phyloP scores from a whole-genome alignment of 75 land plant species.

The Sequoiadendron giganteum region DNA sequence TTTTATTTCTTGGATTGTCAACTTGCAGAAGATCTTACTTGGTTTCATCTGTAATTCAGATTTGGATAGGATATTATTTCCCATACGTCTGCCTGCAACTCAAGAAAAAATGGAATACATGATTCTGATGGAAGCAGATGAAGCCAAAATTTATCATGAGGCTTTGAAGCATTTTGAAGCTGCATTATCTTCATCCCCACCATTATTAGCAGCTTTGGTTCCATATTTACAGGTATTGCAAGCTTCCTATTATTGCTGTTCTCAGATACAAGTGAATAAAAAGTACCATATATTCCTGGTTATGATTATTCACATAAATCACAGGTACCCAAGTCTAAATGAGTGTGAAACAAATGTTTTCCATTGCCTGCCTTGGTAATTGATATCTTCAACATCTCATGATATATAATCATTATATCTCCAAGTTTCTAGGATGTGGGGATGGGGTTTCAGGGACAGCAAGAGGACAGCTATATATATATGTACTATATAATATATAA shows the following conservation, averaged over 20 bases:
- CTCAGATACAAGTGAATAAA: background rate
- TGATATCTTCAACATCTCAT: background rate
- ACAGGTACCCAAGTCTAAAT: background rate
- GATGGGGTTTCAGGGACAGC: too few relatives aligned
- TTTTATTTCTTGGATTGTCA: background rate
- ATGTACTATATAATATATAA: too few relatives aligned
- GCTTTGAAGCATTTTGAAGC: slow-evolving; percentile 10
- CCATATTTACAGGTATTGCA: slow-evolving; percentile 9
- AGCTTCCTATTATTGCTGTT: background rate
- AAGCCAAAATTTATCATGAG: background rate
- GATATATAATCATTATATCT: background rate
- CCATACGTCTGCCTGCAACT: slow-evolving; percentile 2
- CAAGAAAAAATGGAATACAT: background rate
- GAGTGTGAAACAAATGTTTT: background rate
- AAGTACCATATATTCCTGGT: background rate
- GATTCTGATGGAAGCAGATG: background rate
- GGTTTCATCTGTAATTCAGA: slow-evolving; percentile 7
- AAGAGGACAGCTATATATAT: too few relatives aligned
- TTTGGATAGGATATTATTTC: slow-evolving; percentile 14
- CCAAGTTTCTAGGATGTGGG: too few relatives aligned
- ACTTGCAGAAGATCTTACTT: background rate
- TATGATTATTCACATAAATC: background rate
- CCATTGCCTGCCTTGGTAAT: background rate
- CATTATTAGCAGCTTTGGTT: slow-evolving; percentile 8
- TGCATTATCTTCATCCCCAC: slow-evolving; percentile 8